A percentile compares a stretch with the other conserved stretches of the same genome.
Evolutionary conservation across 345 rosid genomes (phyloP).

Genomic region (Eucalyptus cloeziana): DNA sequence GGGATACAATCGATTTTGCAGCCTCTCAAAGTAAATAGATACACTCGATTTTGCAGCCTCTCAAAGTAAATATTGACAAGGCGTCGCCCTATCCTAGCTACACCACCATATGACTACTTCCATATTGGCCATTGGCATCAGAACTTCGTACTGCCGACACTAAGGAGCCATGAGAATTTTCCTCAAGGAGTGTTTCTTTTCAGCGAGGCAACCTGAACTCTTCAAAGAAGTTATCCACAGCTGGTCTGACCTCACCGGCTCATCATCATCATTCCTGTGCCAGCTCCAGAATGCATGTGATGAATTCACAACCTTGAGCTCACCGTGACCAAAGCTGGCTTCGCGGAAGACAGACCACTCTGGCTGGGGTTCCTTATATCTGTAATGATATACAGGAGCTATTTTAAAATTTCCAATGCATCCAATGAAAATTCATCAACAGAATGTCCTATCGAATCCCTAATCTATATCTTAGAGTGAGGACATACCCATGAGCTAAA

Average conservation of each 20-base stretch:
- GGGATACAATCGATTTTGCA: neutral
- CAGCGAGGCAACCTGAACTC: constrained; percentile 44
- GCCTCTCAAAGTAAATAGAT: neutral
- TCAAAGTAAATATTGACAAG: neutral
- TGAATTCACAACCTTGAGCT: constrained; percentile 63
- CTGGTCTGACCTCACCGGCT: constrained; percentile 70
- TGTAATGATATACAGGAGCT: neutral
- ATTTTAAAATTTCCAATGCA: neutral
- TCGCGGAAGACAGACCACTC: constrained; percentile 95
- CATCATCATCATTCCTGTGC: constrained; percentile 98
- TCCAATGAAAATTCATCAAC: neutral
- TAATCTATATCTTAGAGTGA: neutral
- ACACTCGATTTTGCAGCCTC: neutral
- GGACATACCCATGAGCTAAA: constrained; percentile 58
- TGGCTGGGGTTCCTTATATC: constrained; percentile 67
- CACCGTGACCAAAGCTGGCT: constrained; percentile 99
- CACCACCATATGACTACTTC: neutral
- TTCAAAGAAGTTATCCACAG: constrained; percentile 76
- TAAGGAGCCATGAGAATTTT: constrained; percentile 44
- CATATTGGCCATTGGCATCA: neutral
- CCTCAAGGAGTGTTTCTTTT: constrained; percentile 20
- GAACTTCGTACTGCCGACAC: neutral
- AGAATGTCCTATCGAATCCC: neutral
- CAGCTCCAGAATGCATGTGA: constrained; percentile 90
- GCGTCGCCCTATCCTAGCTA: neutral